Base-by-base conservation (phyloP, 148 eudicot genomes). In the Tetragonia tetragonoides region DNA sequence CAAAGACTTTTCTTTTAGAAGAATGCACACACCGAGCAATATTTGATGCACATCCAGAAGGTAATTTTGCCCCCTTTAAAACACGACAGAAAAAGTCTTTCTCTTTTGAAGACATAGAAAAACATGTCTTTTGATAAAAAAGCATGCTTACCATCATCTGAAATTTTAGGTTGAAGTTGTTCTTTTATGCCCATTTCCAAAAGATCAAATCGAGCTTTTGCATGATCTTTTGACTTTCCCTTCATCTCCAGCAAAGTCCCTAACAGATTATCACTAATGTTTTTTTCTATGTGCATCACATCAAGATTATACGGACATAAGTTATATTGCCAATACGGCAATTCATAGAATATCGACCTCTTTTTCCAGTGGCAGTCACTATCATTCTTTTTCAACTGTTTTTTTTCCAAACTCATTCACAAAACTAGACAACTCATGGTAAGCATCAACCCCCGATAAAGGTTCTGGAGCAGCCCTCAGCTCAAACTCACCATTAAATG, bases 131-230 rank as follows among this genome's bases (percentile, higher is more conserved):
- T 10, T 54, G 59, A 54, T 10, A 54, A 10, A 54, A 54, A 54
- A 54, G n/a, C 59, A 54, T 54, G 59, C 59, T 54, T 54, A 54
- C 16, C 59, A 54, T 54, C 59, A 54, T 54, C 0, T 10, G 59
- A 54, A 54, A 54, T 10, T 17, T 54, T 21, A 23, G 60, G 60
- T 12, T 63, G 40, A 38, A 75, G 44, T 41, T 46, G 28, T 42
- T 44, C 37, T 28, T 44, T 63, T 10, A 63, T 65, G 8, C 34
- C 38, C 38, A 75, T 23, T 9, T 75, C 70, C 14, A n/a, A 6
- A 3, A 77, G 68, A 46, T 77, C 74, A 40, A 28, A 38, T 17
- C 57, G 67, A 39, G 56, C 74, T n/a, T 77, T 68, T 18, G 49
- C 20, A 60, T 70, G 53, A 70, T 59, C 74, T 40, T 77, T 77